These are phyloP conservation scores for Berkeleyomyces basicola DNA, from an alignment of 2,329 filamentous ascomycete species.

Conservation along the genomic window DNA sequence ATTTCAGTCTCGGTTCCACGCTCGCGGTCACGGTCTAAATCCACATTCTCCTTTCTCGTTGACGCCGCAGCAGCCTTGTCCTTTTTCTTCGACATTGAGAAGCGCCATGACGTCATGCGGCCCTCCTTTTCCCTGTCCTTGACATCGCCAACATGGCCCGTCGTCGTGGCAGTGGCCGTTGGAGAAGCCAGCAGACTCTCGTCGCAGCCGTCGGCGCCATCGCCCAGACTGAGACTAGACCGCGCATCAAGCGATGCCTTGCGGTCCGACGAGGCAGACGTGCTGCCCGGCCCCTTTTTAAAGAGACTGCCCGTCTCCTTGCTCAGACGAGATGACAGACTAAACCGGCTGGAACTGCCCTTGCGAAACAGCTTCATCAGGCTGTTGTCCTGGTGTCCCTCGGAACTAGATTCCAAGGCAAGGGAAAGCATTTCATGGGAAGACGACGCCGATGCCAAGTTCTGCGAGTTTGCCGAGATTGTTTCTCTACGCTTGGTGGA, in stretches of 20 bases:
- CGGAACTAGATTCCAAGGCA: slow-evolving; percentile 31
- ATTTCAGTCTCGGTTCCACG: neutral
- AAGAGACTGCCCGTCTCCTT: slow-evolving; percentile 37
- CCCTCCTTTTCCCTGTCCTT: slow-evolving; percentile 32
- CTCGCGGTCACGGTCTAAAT: slow-evolving; percentile 25
- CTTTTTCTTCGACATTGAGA: slow-evolving; percentile 44
- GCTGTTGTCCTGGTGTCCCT: slow-evolving; percentile 33
- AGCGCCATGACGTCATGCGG: slow-evolving; percentile 36
- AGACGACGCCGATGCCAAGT: slow-evolving; percentile 33
- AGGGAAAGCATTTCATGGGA: slow-evolving; percentile 41
- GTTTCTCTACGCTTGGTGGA: slow-evolving; percentile 39
- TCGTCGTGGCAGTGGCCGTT: slow-evolving; percentile 34
- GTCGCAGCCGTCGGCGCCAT: slow-evolving; percentile 33
- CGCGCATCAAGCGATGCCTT: slow-evolving; percentile 35
- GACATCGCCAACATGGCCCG: neutral
- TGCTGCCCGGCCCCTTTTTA: slow-evolving; percentile 42
- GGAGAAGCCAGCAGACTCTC: slow-evolving; percentile 19
- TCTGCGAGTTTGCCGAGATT: slow-evolving; percentile 39
- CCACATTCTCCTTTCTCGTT: slow-evolving; percentile 34
- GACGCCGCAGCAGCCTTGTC: slow-evolving; percentile 24
- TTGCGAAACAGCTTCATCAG: slow-evolving; percentile 47
- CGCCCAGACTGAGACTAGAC: slow-evolving; percentile 38
- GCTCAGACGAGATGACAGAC: slow-evolving; percentile 37
- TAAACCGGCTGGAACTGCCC: slow-evolving; percentile 49
- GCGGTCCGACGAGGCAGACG: slow-evolving; percentile 36